Evolutionary conservation across 257 asterid genomes (phyloP).

Genomic region (Datura wrightii): DNA sequence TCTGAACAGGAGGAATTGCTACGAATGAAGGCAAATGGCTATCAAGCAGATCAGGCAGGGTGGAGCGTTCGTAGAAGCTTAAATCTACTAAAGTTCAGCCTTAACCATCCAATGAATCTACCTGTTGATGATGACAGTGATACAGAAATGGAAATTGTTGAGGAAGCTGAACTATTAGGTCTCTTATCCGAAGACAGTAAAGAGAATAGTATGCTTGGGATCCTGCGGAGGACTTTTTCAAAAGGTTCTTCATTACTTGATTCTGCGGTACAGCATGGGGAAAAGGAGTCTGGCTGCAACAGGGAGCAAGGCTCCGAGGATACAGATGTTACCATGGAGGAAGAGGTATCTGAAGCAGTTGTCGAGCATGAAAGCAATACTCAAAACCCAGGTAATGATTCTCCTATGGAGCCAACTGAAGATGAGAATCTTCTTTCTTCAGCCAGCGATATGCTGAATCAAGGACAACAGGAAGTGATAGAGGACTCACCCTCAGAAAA

Average conservation of each 20-base stretch:
- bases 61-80: conserved; percentile 95
- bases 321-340: conserved; percentile 28
- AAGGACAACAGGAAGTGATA: neutral
- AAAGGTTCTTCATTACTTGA: neutral
- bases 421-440: conserved; percentile 20
- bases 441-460: neutral
- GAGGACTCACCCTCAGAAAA: conserved; percentile 24
- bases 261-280: conserved; percentile 30
- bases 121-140: conserved; percentile 82
- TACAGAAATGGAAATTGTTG: conserved; percentile 94
- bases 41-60: conserved; percentile 60
- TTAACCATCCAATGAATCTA: conserved; percentile 75
- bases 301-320: neutral
- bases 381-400: neutral
- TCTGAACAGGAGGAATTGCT: conserved; percentile 69
- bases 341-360: conserved; percentile 24
- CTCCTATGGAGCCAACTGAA: conserved; percentile 27
- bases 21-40: conserved; percentile 66
- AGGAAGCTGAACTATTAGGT: conserved; percentile 42
- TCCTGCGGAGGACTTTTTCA: conserved; percentile 27
- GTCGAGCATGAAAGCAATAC: neutral
- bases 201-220: conserved; percentile 29
- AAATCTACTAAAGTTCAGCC: conserved; percentile 85
- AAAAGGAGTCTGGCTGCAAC: conserved; percentile 5
- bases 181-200: conserved; percentile 28